Evolutionary conservation across 2,329 filamentous ascomycete species (phyloP), one percentile per base, ranked within the genome.

Genomic region (Botrytis hyacinthi): DNA sequence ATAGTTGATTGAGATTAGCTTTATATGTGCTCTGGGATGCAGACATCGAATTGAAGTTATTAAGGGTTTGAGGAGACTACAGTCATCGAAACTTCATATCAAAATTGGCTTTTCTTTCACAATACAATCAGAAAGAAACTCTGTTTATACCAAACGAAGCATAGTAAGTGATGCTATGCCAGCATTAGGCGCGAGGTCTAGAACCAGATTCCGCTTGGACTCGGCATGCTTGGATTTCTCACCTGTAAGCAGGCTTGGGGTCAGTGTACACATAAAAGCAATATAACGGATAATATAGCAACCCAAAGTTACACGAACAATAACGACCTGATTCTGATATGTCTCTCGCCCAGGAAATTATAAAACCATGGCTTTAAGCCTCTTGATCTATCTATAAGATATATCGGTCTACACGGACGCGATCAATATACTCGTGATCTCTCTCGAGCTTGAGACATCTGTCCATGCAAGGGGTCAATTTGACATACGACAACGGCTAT

Each of bases 391-490:
- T 54, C 46, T 51, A n/a, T 54, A 37, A 37, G 40, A 51, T 22
- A 46, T 20, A 26, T 51, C 14, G 35, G 4, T 66, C 29, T 37
- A n/a, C 12, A 54, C 48, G 42, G 46, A 14, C 32, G 22, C 20
- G 46, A 67, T 51, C 32, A 37, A 40, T 5, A 59, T n/a, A 46
- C 68, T 71, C 42, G 40, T 48, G 42, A 51, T 26, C 16, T 18
- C 44, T 54, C 69, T 29, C 7, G 32, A 65, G 20, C n/a, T 57
- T 66, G 32, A 62, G 57, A 51, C 57, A 9, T 71, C 14, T 10
- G 22, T 66, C 6, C 44, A 66, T 10, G 70, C 70, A 71, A 71
- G 70, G 70, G 70, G 60, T 10, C 46, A 44, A 35, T 32, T 40
- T 54, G 29, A 48, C n/a, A 35, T 65, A 35, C 48, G 32, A 35